Evolutionary conservation across 805 yeast genomes (phyloP).

Genomic region (Nakazawaea siamensis): DNA sequence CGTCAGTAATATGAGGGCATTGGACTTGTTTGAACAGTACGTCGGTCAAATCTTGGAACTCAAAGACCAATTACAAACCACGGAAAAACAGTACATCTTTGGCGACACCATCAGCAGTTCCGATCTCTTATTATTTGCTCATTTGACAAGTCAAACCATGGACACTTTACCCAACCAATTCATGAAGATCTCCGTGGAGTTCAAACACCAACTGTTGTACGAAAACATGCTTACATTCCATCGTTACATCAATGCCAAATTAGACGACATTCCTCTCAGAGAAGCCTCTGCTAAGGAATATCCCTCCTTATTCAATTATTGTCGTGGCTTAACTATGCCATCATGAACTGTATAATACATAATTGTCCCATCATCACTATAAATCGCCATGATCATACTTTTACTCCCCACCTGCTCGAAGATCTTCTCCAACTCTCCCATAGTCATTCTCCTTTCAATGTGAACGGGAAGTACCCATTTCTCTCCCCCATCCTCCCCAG

Average conservation of each 20-base stretch:
- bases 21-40: conserved; percentile 12
- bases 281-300: conserved; percentile 4
- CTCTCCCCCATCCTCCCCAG: no score
- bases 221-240: conserved; percentile 1
- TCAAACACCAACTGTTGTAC: conserved; percentile 23
- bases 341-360: conserved; percentile 63
- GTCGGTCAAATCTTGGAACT: conserved; percentile 8
- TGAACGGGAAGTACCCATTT: conserved; percentile 37
- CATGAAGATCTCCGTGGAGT: conserved; percentile 24
- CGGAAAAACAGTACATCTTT: conserved; percentile 12
- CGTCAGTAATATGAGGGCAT: conserved; percentile 22
- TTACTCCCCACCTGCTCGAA: conserved; percentile 31
- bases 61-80: conserved; percentile 1
- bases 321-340: conserved; percentile 58
- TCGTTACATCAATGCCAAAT: conserved; percentile 2
- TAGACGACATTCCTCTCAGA: neutral
- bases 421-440: conserved; percentile 29
- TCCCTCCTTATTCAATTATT: conserved; percentile 14
- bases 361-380: conserved; percentile 64
- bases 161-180: conserved; percentile 33
- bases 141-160: conserved; percentile 23
- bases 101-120: conserved; percentile 17
- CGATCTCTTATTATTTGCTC: conserved; percentile 32
- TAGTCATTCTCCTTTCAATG: conserved; percentile 22
- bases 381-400: no score